Evolutionary conservation across 2,329 filamentous ascomycete species (phyloP), one percentile per base, ranked within the genome.

Genomic region (Scedosporium aurantiacum): DNA sequence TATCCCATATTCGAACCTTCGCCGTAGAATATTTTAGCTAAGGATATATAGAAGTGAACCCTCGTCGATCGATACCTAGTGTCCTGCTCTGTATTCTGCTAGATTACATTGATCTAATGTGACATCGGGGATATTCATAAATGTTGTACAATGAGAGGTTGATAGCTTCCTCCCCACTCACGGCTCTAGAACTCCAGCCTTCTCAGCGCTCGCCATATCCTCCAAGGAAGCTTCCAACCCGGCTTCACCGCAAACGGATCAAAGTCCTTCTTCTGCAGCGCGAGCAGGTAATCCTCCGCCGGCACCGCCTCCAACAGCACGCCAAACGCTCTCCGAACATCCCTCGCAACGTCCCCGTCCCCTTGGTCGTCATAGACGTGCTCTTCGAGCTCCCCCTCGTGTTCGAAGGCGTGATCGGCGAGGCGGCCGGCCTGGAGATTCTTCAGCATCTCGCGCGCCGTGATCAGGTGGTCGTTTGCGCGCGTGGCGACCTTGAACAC

Each of bases 401-500:
- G 90, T 74, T 97, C 93, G 71, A 93, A 97, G 4, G 90, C 90
- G 71, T 97, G 93, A 0, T 88, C 90, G 0, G 90, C 83, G 57
- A 85, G 86, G 66, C 88, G 76, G 1, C 91, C 90, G 3, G 84
- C 85, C 60, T 84, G 84, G 21, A 96, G 76, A 68, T 89, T 90
- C 69, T 85, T 87, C 63, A 97, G 74, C 91, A 99, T 96, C 71
- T 96, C 90, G 63, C 91, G 81, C 1, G 89, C 93, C 0, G 93
- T 97, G 66, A 97, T 96, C 40, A 99, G 78, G 73, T 99, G 94
- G 71, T 99, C 94, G 69, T 95, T 95, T 5, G 94, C 94, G 43
- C 93, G 84, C 0, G 94, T 99, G 0, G 94, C 94, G 14, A 99
- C 90, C 3, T 85, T 82, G 73, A 97, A 99, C 0, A 97, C 85